Conservation (phyloP, 805 yeast species). For the Pichia membranifaciens region DNA sequence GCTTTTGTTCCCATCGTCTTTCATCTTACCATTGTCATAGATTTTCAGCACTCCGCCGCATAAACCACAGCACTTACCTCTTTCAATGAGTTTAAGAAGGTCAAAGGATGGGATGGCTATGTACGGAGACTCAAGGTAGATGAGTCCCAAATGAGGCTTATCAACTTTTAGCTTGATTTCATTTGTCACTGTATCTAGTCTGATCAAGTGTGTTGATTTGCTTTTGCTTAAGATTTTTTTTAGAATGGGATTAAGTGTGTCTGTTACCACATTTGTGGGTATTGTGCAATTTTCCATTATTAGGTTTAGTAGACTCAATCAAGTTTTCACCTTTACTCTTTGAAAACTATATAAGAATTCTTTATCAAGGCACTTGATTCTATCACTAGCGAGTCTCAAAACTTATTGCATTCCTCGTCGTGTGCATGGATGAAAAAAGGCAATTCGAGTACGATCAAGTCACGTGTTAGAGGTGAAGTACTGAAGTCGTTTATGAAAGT, state of each 20-base stretch:
- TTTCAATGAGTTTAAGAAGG: slow-evolving; percentile 20
- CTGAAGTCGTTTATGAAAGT: too few relatives aligned
- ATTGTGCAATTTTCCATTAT: neutral
- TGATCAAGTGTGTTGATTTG: slow-evolving; percentile 8
- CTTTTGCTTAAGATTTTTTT: slow-evolving; percentile 11
- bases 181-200: slow-evolving; percentile 7
- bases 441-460: too few relatives aligned
- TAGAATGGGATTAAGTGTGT: neutral
- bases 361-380: neutral
- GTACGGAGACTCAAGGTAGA: slow-evolving; percentile 28
- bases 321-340: too few relatives aligned
- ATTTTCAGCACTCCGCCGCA: slow-evolving; percentile 30
- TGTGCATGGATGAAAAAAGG: too few relatives aligned
- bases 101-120: slow-evolving; percentile 25
- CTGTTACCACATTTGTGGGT: neutral
- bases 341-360: too few relatives aligned
- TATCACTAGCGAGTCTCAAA: neutral
- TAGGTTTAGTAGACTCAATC: too few relatives aligned
- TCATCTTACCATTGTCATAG: slow-evolving; percentile 27
- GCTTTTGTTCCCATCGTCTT: slow-evolving; percentile 15
- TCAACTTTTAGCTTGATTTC: slow-evolving; percentile 6
- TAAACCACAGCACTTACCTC: slow-evolving; percentile 29
- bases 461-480: too few relatives aligned
- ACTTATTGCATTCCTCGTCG: neutral
- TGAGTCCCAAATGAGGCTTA: slow-evolving; percentile 16